Evolutionary conservation across 805 yeast genomes (phyloP).

Genomic region (Yarrowia sp.): DNA sequence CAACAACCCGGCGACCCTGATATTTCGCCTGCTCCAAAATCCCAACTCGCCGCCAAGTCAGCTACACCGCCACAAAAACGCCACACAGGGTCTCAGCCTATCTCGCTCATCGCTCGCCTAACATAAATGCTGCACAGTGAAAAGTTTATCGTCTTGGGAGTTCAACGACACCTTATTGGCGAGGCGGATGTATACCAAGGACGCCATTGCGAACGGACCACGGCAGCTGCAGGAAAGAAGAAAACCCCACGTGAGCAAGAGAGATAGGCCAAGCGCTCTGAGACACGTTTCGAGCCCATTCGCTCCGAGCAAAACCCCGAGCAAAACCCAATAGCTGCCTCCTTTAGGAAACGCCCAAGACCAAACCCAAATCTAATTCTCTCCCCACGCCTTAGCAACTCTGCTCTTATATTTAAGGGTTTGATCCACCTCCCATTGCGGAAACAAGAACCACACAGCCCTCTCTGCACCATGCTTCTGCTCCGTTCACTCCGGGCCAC

Average conservation of each 20-base stretch:
- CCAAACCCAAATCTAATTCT: background rate
- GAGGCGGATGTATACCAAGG: background rate
- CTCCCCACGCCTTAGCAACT: slow-evolving; percentile 4
- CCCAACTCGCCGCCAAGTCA: too few species aligned
- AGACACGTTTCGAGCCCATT: too few species aligned
- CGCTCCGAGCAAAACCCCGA: too few species aligned
- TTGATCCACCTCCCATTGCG: background rate
- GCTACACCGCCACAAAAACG: background rate
- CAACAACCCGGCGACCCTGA: too few species aligned
- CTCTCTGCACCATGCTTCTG: background rate
- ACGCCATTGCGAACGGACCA: too few species aligned
- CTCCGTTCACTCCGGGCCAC: slow-evolving; percentile 2
- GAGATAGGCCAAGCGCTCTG: too few species aligned
- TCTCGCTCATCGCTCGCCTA: background rate
- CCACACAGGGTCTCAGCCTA: background rate
- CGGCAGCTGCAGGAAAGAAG: background rate
- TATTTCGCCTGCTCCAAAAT: too few species aligned
- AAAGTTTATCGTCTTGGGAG: slow-evolving; percentile 19
- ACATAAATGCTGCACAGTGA: background rate
- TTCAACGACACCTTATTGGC: background rate
- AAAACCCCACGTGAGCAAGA: too few species aligned
- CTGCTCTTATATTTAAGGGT: background rate
- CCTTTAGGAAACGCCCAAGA: background rate
- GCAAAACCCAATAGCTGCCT: background rate
- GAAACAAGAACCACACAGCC: background rate